Percentiles rank a stretch among this genome's conserved stretches.
These are phyloP conservation scores for Pyrenophora teres DNA, from an alignment of 2,329 filamentous ascomycete species.

Conservation along the genomic window DNA sequence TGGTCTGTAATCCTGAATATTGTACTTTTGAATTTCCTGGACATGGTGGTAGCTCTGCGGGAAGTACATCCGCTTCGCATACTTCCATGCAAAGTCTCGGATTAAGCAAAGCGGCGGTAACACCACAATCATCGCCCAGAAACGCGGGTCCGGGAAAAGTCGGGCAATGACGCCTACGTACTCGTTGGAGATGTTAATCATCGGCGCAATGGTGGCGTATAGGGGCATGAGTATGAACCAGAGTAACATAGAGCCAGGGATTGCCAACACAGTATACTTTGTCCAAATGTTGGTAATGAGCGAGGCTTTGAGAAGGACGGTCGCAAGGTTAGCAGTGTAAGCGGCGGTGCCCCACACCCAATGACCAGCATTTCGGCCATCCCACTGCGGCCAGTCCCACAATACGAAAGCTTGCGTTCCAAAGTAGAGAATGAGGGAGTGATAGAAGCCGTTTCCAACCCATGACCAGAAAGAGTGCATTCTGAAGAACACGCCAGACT, in stretches of 20 bases:
- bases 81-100: constrained; percentile 95
- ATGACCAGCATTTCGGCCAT: constrained; percentile 85
- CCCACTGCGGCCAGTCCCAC: constrained; percentile 74
- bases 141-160: constrained; percentile 79
- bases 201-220: constrained; percentile 85
- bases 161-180: constrained; percentile 82
- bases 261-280: constrained; percentile 94
- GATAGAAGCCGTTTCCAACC: constrained; percentile 94
- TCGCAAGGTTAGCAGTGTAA: constrained; percentile 91
- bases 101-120: constrained; percentile 81
- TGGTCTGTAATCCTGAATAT: constrained; percentile 97
- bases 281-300: constrained; percentile 98
- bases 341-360: constrained; percentile 98
- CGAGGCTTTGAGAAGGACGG: constrained; percentile 91
- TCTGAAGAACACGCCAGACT: constrained; percentile 91
- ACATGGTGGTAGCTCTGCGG: constrained; percentile 97
- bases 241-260: constrained; percentile 87
- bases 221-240: constrained; percentile 90
- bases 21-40: constrained; percentile 99
- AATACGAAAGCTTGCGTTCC: constrained; percentile 80
- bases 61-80: constrained; percentile 94
- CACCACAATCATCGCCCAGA: constrained; percentile 87
- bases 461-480: constrained; percentile 90
- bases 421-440: constrained; percentile 91
- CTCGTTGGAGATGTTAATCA: constrained; percentile 78